Conservation (phyloP, 2,329 filamentous ascomycete species). For the Penicillium frequentans region DNA sequence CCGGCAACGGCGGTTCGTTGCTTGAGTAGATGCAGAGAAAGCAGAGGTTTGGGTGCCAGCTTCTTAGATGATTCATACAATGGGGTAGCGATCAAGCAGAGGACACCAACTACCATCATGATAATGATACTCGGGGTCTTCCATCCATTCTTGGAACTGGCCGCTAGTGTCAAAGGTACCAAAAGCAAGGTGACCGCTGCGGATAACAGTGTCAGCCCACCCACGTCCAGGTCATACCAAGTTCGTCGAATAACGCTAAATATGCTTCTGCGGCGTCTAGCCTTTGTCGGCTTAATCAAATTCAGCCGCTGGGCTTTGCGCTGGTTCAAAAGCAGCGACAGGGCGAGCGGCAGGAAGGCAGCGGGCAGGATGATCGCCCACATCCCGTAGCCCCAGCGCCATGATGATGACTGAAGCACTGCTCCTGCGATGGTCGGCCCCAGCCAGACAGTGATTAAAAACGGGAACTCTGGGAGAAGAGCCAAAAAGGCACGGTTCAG, state of each 20-base stretch:
- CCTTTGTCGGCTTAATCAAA: conserved; percentile 45
- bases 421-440: conserved; percentile 58
- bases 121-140: conserved; percentile 52
- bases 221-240: conserved; percentile 57
- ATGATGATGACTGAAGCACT: conserved; percentile 57
- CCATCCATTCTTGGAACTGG: conserved; percentile 50
- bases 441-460: conserved; percentile 65
- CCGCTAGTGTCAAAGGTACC: conserved; percentile 65
- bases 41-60: conserved; percentile 57
- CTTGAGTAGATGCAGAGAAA: conserved; percentile 60
- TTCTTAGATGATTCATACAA: conserved; percentile 59
- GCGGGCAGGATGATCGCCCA: conserved; percentile 66
- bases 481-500: conserved; percentile 65
- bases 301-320: conserved; percentile 57
- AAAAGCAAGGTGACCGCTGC: conserved; percentile 60
- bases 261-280: conserved; percentile 41
- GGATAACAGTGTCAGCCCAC: conserved; percentile 33
- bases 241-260: conserved; percentile 46
- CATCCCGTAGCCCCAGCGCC: conserved; percentile 68
- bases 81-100: conserved; percentile 57
- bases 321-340: conserved; percentile 60
- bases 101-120: conserved; percentile 58
- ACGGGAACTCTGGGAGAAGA: conserved; percentile 63
- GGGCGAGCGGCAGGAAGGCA: conserved; percentile 62
- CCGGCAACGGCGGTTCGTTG: conserved; percentile 64